Percentiles rank a stretch among this genome's conserved stretches.
Conservation (phyloP, 2,329 filamentous ascomycete genomes). For the Colletotrichum liaoningense region DNA sequence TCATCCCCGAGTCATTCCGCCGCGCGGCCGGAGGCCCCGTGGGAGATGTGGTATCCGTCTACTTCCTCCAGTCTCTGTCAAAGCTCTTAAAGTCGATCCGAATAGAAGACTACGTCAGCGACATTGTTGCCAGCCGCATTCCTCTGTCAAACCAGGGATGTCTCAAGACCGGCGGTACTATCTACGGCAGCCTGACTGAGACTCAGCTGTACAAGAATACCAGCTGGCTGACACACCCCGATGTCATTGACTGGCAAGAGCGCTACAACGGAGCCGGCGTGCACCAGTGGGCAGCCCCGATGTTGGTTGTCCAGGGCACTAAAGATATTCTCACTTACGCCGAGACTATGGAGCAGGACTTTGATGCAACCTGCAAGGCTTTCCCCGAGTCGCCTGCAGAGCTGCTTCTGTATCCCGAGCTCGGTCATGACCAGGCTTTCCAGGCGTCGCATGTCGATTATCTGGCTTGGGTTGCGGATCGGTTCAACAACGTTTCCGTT, state of each 20-base stretch:
- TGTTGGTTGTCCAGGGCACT: slow-evolving; percentile 40
- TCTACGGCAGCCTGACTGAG: no score
- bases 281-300: slow-evolving; percentile 35
- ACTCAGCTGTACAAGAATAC: slow-evolving; percentile 26
- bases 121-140: neutral
- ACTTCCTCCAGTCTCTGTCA: slow-evolving; percentile 36
- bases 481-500: slow-evolving; percentile 12
- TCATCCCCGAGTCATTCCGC: slow-evolving; percentile 27
- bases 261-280: slow-evolving; percentile 37
- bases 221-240: slow-evolving; percentile 27
- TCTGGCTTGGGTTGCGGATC: slow-evolving; percentile 24
- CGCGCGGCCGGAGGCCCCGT: slow-evolving; percentile 22
- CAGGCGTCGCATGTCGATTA: slow-evolving; percentile 22
- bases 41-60: slow-evolving; percentile 32
- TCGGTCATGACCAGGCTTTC: slow-evolving; percentile 11
- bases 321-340: slow-evolving; percentile 34
- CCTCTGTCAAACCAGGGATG: slow-evolving; percentile 24
- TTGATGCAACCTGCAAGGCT: neutral
- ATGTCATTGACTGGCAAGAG: slow-evolving; percentile 1
- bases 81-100: slow-evolving; percentile 32
- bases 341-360: neutral
- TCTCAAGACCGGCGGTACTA: slow-evolving; percentile 19
- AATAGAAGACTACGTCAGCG: slow-evolving; percentile 35
- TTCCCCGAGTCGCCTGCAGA: neutral
- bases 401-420: slow-evolving; percentile 11